A percentile compares a stretch with the other conserved stretches of the same genome.
phyloP scores from a whole-genome alignment of 1,284 basidiomycete species.

The Ganoderma meredithae region DNA sequence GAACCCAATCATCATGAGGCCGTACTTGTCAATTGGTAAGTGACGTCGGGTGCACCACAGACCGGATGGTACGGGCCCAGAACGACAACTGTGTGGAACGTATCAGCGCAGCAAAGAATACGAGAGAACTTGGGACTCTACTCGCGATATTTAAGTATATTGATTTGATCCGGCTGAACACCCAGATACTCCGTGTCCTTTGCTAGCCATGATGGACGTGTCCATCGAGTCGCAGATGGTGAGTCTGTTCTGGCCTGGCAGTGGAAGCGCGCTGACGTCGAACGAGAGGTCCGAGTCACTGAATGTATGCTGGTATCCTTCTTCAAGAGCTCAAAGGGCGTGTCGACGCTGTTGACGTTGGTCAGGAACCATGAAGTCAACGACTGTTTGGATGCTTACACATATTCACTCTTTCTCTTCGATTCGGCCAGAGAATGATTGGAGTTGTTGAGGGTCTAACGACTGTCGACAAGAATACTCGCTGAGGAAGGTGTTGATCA shows the following conservation, averaged over 20 bases:
- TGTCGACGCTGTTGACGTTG: constrained; percentile 66
- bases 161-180: background rate
- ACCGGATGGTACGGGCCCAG: background rate
- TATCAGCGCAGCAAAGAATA: background rate
- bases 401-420: constrained; percentile 71
- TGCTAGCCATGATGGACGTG: constrained; percentile 70
- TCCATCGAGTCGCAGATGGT: constrained; percentile 81
- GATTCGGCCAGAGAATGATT: constrained; percentile 84
- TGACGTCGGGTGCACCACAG: too few species aligned
- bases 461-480: constrained; percentile 75
- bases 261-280: constrained; percentile 74
- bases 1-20: too few species aligned
- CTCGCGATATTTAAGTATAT: background rate
- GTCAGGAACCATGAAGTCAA: constrained; percentile 15
- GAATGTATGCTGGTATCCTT: constrained; percentile 89
- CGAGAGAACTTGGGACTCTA: background rate
- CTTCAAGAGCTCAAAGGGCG: constrained; percentile 87
- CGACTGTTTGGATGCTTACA: constrained; percentile 59
- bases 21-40: too few species aligned
- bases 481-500: too few species aligned
- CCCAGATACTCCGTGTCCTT: background rate
- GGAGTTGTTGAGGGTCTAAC: constrained; percentile 80
- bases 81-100: background rate
- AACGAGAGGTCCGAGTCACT: constrained; percentile 60
- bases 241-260: constrained; percentile 71